Base-by-base conservation (phyloP, 176 grass and related monocot species). In the Oryza officinalis region DNA sequence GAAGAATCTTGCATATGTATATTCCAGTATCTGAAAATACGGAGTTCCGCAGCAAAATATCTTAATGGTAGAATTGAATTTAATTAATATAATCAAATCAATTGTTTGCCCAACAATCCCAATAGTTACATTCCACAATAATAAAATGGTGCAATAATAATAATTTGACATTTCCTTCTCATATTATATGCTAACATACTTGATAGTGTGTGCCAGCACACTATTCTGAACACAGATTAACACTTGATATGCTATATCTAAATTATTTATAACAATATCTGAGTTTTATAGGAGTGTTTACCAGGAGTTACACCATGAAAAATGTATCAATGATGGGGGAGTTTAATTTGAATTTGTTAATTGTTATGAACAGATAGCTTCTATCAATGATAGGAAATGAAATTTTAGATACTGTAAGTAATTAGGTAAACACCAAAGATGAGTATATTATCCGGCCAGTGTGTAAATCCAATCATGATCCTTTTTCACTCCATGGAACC, bases 271-370 rank as follows among this genome's bases (percentile, higher is more conserved):
- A 68, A 45, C 35, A 47, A 18, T 67, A 61, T 69, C 23, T 50
- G 10, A 72, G 37, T 69, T 46, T 13, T 75, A 28, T 17, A 46
- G 9, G 44, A 72, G 13, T 63, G 13, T 69, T 71, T 81, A 63
- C 54, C 37, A 31, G 10, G 31, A 31, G 80, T 73, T 82, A 12
- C 22, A 41, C 50, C 50, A 63, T 30, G 41, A 75, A 60, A 57
- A 74, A 27, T 18, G 28, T 87, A 68, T 45, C 64, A 75, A 57
- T 74, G 61, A 38, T 67, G 27, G 14, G 43, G 49, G 75, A 22
- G 41, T 47, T 83, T 65, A 75, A 81, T 18, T 83, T 83, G 27
- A 37, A 67, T 67, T 76, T 28, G 60, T 77, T 32, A 67, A 52
- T 76, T 28, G 60, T 77, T 32, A 8, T 75, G 72, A 20, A 74